Conservation (phyloP, 2,329 filamentous ascomycete genomes). For the Chaetomiaceae sp. region DNA sequence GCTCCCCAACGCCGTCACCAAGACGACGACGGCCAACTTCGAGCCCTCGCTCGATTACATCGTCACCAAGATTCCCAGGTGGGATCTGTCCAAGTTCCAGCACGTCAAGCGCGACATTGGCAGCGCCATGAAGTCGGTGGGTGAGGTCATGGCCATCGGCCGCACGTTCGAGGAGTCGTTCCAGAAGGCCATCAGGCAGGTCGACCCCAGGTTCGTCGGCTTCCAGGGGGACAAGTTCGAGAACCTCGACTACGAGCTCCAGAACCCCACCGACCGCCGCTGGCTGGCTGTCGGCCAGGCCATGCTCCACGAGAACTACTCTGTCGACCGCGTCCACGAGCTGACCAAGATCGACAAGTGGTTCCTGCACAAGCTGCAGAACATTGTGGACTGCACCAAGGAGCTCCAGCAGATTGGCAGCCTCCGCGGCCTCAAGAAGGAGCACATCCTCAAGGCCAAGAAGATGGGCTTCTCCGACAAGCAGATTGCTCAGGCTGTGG, state of each 20-base stretch:
- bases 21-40: constrained; percentile 98
- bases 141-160: constrained; percentile 98
- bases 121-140: constrained; percentile 97
- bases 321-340: constrained; percentile 85
- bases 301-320: constrained; percentile 95
- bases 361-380: constrained; percentile 98
- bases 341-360: constrained; percentile 98
- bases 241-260: constrained; percentile 81
- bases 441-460: constrained; percentile 86
- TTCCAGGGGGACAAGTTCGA: constrained; percentile 96
- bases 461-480: constrained; percentile 96
- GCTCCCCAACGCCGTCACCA: constrained; percentile 95
- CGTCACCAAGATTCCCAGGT: constrained; percentile 96
- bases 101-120: constrained; percentile 97
- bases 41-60: constrained; percentile 97
- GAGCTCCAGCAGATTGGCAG: constrained; percentile 81
- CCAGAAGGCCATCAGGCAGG: constrained; percentile 96
- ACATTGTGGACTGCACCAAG: constrained; percentile 85
- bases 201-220: constrained; percentile 85
- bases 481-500: constrained; percentile 85
- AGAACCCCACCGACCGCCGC: constrained; percentile 90
- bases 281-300: constrained; percentile 98
- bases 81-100: constrained; percentile 98
- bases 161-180: constrained; percentile 98
- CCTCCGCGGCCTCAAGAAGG: constrained; percentile 80